Evolutionary conservation across 2,329 filamentous ascomycete species (phyloP), one percentile per base, ranked within the genome.

Genomic region (Ophiocordyceps unilateralis): DNA sequence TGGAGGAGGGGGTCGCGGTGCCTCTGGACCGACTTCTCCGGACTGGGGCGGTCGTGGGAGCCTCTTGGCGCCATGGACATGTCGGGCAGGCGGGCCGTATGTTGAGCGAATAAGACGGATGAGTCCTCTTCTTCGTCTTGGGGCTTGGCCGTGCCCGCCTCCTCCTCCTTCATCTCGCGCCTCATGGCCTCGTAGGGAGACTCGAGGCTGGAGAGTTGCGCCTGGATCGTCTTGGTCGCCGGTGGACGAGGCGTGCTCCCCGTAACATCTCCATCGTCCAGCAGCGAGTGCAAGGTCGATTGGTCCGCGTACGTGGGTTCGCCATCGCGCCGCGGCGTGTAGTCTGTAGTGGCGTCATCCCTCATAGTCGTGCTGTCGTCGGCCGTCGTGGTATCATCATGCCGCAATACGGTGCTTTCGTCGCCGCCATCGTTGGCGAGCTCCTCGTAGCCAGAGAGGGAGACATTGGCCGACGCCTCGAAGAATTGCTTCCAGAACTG

Each of bases 401-500:
- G 10, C 14, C 22, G n/a, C 38, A 22, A 14, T 22, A 9, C 38
- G 40, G 60, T 66, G 22, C 14, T 32, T 4, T 28, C 32, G 44
- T 55, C 71, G 54, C 7, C 20, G 2, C 28, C 32, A 44, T 55
- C 71, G 54, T 82, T 78, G 14, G 76, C 76, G 20, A 78, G 70
- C 56, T 93, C 88, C 57, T 94, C 89, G 60, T 98, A 95, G 23
- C 88, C 87, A 0, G 87, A 94, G 11, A 98, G 74, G 11, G 89
- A 94, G 22, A 98, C 89, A 55, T 98, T 96, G 58, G 91, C 91
- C 40, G 88, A 94, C 30, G 91, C 87, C 65, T 98, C 91, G 63
- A 98, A 98, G 68, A 98, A 98, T 67, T 96, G 88, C 64, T 98
- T 98, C 91, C 91, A 98, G 64, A 98, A 98, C 83, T 93, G 55